Evolutionary conservation across 257 asterid species (phyloP).

Genomic region (Solanum lycopersicoides): DNA sequence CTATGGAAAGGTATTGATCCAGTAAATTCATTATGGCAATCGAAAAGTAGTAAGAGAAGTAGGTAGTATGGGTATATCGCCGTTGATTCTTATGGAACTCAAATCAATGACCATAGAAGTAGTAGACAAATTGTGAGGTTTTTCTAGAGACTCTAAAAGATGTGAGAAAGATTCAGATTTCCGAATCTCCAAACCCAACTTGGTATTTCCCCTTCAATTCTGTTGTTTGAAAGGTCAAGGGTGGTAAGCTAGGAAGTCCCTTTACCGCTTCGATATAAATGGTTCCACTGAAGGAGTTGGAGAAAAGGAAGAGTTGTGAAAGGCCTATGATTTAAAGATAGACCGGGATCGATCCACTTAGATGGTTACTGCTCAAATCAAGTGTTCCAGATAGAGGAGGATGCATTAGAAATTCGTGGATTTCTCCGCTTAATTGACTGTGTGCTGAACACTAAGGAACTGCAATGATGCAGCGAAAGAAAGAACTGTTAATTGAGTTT

Average conservation of each 20-base stretch:
- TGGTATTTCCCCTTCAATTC: slow-evolving; percentile 19
- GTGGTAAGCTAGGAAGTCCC: background rate
- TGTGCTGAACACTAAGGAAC: background rate
- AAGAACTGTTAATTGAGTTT: slow-evolving; percentile 1
- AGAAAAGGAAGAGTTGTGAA: slow-evolving; percentile 2
- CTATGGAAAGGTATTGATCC: background rate
- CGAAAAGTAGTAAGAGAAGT: background rate
- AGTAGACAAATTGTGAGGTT: background rate
- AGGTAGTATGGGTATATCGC: slow-evolving; percentile 12
- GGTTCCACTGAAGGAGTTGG: slow-evolving; percentile 15
- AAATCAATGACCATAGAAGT: slow-evolving; percentile 3
- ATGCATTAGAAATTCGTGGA: background rate
- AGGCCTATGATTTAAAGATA: slow-evolving; percentile 6
- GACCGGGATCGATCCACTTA: slow-evolving; percentile 3
- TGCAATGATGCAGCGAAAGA: slow-evolving; percentile 1
- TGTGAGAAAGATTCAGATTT: slow-evolving; percentile 14
- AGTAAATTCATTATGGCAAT: background rate
- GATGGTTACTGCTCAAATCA: slow-evolving; percentile 7
- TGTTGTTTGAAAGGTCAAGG: slow-evolving; percentile 13
- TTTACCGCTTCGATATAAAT: slow-evolving; percentile 3
- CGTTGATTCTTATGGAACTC: slow-evolving; percentile 17
- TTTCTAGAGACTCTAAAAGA: slow-evolving; percentile 7
- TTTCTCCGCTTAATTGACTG: background rate
- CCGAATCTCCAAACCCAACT: slow-evolving; percentile 25
- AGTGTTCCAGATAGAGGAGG: background rate